Evolutionary conservation across 257 asterid species (phyloP), one percentile per base, ranked within the genome.

Genomic region (Solanum chilense): DNA sequence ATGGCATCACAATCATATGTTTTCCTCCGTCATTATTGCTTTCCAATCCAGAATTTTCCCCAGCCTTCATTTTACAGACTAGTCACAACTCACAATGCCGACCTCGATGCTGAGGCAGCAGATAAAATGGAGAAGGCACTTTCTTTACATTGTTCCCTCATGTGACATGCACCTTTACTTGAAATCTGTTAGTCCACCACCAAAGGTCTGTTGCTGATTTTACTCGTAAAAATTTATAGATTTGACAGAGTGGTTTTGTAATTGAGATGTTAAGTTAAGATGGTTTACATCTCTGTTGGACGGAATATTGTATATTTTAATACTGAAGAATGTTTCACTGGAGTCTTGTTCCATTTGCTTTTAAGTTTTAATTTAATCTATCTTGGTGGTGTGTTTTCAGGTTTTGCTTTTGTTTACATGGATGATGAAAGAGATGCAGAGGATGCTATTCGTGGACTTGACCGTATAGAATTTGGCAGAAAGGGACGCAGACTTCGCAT

Each of bases 401-500:
- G 85, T 18, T 92, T 91, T 87, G 97, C 97, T 85, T 96, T 95
- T 88, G 93, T 96, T 52, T 95, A 94, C 89, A 94, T 96, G 98
- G 97, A 92, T 56, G 98, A 95, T 87, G 99, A 96, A 87, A 91
- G 98, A 87, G 98, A 95, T 92, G 99, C 97, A 3, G 97, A 94
- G 83, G 96, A 96, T 94, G 99, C 99, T 33, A 94, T 96, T 35
- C 95, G 98, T 35, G 93, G 91, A 60, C 98, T 96, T 66, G 98
- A 96, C 90, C 93, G 94, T 15, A 89, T 90, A 56, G 98, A 94
- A 60, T 96, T 94, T 91, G 99, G 99, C 47, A 91, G 97, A 84
- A 94, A 93, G 89, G 97, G 98, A 9, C 97, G 98, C n/a, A 91
- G 97, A 45, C 95, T 96, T 56, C 94, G 97, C 85, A 98, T 96